Base-by-base conservation (phyloP, 129 eudicot species). In the Calendula officinalis region DNA sequence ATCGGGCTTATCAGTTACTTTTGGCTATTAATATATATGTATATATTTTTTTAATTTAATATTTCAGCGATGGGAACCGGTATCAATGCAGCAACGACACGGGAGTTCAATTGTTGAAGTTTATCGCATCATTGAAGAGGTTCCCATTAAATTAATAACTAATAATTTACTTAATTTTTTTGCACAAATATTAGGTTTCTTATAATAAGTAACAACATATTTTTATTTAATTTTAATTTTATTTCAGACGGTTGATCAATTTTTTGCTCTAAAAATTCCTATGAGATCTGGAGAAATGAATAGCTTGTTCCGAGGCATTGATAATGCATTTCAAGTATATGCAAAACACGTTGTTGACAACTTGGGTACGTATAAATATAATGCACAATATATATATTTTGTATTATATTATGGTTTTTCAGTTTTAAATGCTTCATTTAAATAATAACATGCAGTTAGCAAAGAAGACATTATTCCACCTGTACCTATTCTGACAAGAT, bases 101-200 rank as follows among this genome's bases (percentile, higher is more conserved):
- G 99, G 99, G 41, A 86, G 95, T 74, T 94, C 99, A 30, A 84
- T 94, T 67, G 95, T 94, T 64, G 99, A 94, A 77, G 99, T 94
- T 67, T 94, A 81, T 82, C 83, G 99, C 78, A 94, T 94, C 60
- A 86, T 94, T 61, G 99, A 94, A 72, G 99, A 94, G 99, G 99
- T 94, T 57, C 59, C 78, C 34, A 39, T 14, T 61, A n/a, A 71
- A 49, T 61, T 49, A 32, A 51, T 39, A 69, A 35, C 12, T 73
- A 5, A 8, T 67, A 22, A n/a, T 22, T 49, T 60, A 62, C 61
- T 39, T 65, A 15, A 7, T 44, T 9, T 22, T 22, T 22, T 22
- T 22, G 30, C 30, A 22, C 30, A 22, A 22, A 22, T 22, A 22
- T 22, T 22, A 22, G 30, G 30, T 0, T 0, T 22, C 30, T 22